Evolutionary conservation across 148 eudicot species (phyloP).

Genomic region (Vaccinium corymbosum): DNA sequence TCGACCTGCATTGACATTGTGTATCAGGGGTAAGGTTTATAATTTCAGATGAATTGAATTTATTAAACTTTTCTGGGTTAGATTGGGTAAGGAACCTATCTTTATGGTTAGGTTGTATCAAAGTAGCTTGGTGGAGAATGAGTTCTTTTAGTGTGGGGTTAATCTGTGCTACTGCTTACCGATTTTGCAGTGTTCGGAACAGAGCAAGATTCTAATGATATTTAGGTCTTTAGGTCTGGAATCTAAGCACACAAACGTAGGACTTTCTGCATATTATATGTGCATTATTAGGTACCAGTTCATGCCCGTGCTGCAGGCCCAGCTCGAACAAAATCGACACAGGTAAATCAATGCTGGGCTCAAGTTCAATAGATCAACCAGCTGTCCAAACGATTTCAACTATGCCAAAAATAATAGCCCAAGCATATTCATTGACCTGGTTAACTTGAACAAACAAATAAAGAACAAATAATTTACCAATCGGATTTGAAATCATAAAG

Average conservation of each 20-base stretch:
- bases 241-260: neutral
- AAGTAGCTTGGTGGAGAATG: neutral
- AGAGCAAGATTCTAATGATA: conserved; percentile 1
- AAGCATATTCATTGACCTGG: no score
- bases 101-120: neutral
- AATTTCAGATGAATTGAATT: neutral
- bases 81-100: neutral
- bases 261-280: neutral
- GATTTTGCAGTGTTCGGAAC: neutral
- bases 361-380: no score
- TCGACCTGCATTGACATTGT: neutral
- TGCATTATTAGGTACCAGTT: neutral
- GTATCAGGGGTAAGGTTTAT: neutral
- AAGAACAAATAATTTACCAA: no score
- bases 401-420: no score
- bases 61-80: neutral
- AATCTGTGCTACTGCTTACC: neutral
- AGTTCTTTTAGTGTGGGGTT: neutral
- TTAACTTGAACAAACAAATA: no score
- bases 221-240: neutral
- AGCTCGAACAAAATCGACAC: no score
- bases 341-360: no score
- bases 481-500: no score
- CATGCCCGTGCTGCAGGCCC: no score
- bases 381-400: no score